Evolutionary conservation across 2,329 filamentous ascomycete genomes (phyloP).

Genomic region (Phaeosphaeriaceae sp.): DNA sequence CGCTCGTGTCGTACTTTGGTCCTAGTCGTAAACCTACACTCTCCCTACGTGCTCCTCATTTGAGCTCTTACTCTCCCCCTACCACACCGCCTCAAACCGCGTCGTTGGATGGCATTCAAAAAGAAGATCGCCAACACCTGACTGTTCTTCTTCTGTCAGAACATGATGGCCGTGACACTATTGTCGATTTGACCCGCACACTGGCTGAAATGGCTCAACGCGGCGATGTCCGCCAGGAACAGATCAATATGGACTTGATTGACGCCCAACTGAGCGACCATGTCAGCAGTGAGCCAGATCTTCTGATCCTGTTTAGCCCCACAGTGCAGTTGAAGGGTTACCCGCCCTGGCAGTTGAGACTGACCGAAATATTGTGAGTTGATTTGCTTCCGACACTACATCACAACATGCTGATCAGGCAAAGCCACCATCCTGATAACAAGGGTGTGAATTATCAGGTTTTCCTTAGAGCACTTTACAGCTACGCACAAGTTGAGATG

Average conservation of each 20-base stretch:
- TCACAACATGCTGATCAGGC: conserved; percentile 14
- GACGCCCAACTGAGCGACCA: conserved; percentile 82
- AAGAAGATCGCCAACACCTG: conserved; percentile 51
- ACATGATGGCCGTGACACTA: conserved; percentile 88
- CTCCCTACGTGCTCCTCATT: conserved; percentile 74
- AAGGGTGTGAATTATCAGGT: conserved; percentile 91
- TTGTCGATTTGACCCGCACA: conserved; percentile 94
- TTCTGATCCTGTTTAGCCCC: conserved; percentile 86
- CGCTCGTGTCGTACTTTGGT: conserved; percentile 88
- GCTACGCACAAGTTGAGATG: conserved; percentile 87
- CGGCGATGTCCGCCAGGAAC: conserved; percentile 77
- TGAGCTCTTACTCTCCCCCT: conserved; percentile 63
- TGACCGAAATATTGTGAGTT: conserved; percentile 87
- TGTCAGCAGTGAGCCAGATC: conserved; percentile 87
- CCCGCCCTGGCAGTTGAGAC: conserved; percentile 91
- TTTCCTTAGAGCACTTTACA: conserved; percentile 83
- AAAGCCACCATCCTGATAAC: conserved; percentile 68
- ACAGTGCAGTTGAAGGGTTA: conserved; percentile 86
- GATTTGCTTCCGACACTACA: conserved; percentile 12
- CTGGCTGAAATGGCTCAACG: conserved; percentile 93
- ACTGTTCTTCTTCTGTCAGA: conserved; percentile 81
- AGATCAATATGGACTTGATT: conserved; percentile 85
- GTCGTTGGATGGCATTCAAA: conserved; percentile 43
- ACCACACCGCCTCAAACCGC: conserved; percentile 48
- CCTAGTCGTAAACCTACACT: conserved; percentile 69